A percentile compares a stretch with the other conserved stretches of the same genome.
These are phyloP conservation scores for Sherardia arvensis DNA, from an alignment of 257 asterid genomes.

Conservation along the genomic window DNA sequence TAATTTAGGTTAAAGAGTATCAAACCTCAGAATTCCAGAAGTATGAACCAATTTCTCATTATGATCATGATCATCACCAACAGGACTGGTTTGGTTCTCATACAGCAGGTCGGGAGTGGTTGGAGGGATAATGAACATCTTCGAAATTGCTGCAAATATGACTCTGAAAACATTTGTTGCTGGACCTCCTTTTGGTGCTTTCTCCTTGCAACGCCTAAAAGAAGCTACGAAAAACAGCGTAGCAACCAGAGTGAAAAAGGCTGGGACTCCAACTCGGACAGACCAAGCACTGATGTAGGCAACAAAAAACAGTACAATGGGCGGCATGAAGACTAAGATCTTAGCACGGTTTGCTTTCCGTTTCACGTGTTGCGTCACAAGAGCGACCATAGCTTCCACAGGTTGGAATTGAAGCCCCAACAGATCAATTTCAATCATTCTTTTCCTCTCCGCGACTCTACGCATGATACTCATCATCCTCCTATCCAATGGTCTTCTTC, in stretches of 20 bases:
- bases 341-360: background rate
- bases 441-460: background rate
- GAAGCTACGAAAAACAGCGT: conserved; percentile 26
- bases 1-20: no score
- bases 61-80: background rate
- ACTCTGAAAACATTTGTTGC: conserved; percentile 35
- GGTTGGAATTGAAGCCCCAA: conserved; percentile 8
- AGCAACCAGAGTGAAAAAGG: conserved; percentile 30
- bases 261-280: conserved; percentile 43
- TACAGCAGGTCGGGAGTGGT: background rate
- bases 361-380: background rate
- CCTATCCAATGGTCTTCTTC: background rate
- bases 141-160: conserved; percentile 31
- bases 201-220: background rate
- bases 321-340: conserved; percentile 8
- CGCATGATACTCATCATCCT: background rate
- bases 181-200: conserved; percentile 24
- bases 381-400: conserved; percentile 6
- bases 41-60: conserved; percentile 1
- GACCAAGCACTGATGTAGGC: conserved; percentile 48
- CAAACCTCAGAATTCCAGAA: no score
- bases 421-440: background rate
- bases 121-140: conserved; percentile 17
- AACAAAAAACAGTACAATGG: conserved; percentile 29
- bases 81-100: background rate